Conservation (phyloP, 305 asterid species). For the Solanum hybrid region DNA sequence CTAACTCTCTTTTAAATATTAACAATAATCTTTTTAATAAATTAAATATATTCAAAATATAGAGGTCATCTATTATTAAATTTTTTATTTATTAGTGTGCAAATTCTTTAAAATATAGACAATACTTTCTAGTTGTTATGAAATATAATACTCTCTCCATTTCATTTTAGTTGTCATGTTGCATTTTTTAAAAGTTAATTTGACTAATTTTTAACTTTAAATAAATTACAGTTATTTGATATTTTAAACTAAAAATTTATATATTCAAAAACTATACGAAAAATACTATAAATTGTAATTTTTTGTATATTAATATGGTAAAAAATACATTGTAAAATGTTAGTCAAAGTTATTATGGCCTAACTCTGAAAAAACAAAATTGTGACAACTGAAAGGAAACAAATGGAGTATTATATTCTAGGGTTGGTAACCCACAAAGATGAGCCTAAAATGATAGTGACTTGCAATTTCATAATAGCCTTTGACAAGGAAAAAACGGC, state of each 20-base stretch:
- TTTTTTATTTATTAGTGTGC: not conserved
- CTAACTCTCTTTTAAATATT: not conserved
- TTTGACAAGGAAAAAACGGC: not conserved
- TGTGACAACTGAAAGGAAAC: too few relatives aligned
- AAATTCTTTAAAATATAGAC: not conserved
- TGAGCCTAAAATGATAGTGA: not conserved
- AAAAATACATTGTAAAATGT: too few relatives aligned
- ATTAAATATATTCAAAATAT: not conserved
- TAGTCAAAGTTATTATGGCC: too few relatives aligned
- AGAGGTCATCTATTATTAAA: not conserved
- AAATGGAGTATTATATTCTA: not conserved
- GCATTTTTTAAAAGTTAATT: not conserved
- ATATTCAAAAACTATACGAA: not conserved
- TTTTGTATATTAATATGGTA: too few relatives aligned
- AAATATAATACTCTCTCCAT: not conserved
- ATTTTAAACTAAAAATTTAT: too few relatives aligned
- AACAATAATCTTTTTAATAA: not conserved
- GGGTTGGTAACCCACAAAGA: not conserved
- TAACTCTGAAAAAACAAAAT: not conserved
- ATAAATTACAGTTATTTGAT: too few relatives aligned
- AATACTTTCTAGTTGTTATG: not conserved
- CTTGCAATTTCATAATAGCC: not conserved
- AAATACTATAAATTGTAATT: not conserved
- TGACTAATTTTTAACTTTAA: not conserved
- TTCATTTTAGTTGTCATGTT: not conserved